Evolutionary conservation across 2,329 filamentous ascomycete species (phyloP).

Genomic region (Huntiella savannae): DNA sequence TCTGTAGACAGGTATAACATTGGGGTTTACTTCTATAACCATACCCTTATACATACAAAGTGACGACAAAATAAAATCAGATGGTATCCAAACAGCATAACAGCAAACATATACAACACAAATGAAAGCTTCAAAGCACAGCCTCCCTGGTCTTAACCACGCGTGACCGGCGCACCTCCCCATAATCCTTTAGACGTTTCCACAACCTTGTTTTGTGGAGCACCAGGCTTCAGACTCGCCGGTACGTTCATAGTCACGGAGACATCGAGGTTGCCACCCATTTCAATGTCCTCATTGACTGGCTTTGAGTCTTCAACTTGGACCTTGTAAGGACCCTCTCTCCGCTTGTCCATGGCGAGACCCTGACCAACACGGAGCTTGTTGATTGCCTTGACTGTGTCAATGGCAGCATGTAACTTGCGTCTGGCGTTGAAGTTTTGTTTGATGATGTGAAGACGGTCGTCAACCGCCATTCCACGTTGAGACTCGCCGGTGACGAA

Average conservation of each 20-base stretch:
- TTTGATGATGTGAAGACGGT: constrained; percentile 49
- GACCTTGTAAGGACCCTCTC: constrained; percentile 2
- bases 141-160: neutral
- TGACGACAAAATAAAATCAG: neutral
- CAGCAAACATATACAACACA: neutral
- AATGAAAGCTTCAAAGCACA: neutral
- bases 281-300: constrained; percentile 10
- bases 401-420: constrained; percentile 50
- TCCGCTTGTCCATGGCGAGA: constrained; percentile 38
- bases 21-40: too few relatives aligned
- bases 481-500: constrained; percentile 39
- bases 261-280: constrained; percentile 9
- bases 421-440: constrained; percentile 56
- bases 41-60: neutral
- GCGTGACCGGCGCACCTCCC: constrained; percentile 20
- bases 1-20: too few relatives aligned
- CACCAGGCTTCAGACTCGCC: constrained; percentile 33
- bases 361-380: constrained; percentile 46
- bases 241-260: constrained; percentile 21
- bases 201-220: constrained; percentile 35
- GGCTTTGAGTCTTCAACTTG: constrained; percentile 3
- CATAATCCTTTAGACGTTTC: constrained; percentile 47
- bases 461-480: constrained; percentile 33
- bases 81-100: neutral
- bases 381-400: constrained; percentile 52